phyloP scores from a whole-genome alignment of 768 basidiomycete genomes.

The Suillus hirtellus region DNA sequence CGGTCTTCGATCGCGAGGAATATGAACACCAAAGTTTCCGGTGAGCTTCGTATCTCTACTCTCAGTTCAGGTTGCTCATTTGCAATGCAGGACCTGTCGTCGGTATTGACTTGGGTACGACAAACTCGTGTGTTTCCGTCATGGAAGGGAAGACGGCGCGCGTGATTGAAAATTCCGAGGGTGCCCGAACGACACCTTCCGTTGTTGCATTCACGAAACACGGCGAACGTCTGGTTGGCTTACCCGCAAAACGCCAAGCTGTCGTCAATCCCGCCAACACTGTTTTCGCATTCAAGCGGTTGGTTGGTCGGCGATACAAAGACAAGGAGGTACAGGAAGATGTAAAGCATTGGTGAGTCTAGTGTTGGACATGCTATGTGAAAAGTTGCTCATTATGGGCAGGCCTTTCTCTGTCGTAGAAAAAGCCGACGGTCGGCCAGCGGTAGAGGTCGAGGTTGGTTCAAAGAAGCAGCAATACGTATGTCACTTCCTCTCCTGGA shows the following conservation, averaged over 20 bases:
- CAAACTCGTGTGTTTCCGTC: conserved; percentile 88
- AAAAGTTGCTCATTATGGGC: neutral
- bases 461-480: conserved; percentile 83
- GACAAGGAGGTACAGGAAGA: conserved; percentile 95
- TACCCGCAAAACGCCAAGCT: conserved; percentile 96
- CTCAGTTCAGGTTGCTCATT: conserved; percentile 1
- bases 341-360: conserved; percentile 72
- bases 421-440: conserved; percentile 73
- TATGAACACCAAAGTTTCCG: conserved; percentile 95
- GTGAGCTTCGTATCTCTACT: conserved; percentile 40
- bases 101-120: conserved; percentile 96
- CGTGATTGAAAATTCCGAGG: conserved; percentile 97
- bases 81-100: conserved; percentile 71
- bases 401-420: conserved; percentile 84
- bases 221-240: conserved; percentile 92
- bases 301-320: conserved; percentile 90
- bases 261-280: conserved; percentile 96
- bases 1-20: conserved; percentile 81
- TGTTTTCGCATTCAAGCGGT: conserved; percentile 90
- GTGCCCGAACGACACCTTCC: conserved; percentile 96
- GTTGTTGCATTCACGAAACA: conserved; percentile 99
- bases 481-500: conserved; percentile 31
- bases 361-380: neutral
- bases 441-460: conserved; percentile 81
- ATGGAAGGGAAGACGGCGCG: conserved; percentile 96